Evolutionary conservation across 148 eudicot genomes (phyloP), one percentile per base, ranked within the genome.

Genomic region (Rhododendron vialii): DNA sequence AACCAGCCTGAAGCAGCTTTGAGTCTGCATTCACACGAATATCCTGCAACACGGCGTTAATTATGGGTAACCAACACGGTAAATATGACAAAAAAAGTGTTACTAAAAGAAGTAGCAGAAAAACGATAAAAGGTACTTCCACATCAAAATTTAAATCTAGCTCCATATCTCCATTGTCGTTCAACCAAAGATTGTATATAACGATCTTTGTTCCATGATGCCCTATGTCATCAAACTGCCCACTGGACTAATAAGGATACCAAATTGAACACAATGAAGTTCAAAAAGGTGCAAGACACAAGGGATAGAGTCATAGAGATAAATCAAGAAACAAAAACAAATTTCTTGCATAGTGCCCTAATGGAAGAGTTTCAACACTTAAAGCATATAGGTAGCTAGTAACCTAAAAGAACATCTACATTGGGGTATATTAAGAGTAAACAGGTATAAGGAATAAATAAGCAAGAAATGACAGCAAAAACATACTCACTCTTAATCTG

Each of bases 151-250:
- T 90, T 87, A 92, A 91, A 91, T 94, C 96, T 78, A 94, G 89
- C 84, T 94, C 95, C 84, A 89, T 82, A 73, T 84, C 84, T 47
- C 91, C 96, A 33, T 90, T 90, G 71, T 92, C 90, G 80, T 88
- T 84, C 69, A 86, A 89, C 96, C 96, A 94, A 48, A 94, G 89
- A 86, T 94, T 94, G 89, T 90, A 92, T 63, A 94, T 80, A 17
- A 92, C 78, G 48, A 94, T 88, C 89, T 92, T 92, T 76, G 95
- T 94, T 71, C 96, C 96, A 87, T 92, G 96, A 85, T 84, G n/a
- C 71, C 90, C 93, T 86, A 92, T 82, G 36, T 92, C 91, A 83
- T 91, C 96, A 90, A 94, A 92, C 96, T 94, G 92, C 83, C 76
- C 65, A 87, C 9, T n/a, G 48, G 48, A 22, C 81, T 86, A 81